phyloP scores from a whole-genome alignment of 2,329 filamentous ascomycete genomes.

The Cordyceps tenuipes region DNA sequence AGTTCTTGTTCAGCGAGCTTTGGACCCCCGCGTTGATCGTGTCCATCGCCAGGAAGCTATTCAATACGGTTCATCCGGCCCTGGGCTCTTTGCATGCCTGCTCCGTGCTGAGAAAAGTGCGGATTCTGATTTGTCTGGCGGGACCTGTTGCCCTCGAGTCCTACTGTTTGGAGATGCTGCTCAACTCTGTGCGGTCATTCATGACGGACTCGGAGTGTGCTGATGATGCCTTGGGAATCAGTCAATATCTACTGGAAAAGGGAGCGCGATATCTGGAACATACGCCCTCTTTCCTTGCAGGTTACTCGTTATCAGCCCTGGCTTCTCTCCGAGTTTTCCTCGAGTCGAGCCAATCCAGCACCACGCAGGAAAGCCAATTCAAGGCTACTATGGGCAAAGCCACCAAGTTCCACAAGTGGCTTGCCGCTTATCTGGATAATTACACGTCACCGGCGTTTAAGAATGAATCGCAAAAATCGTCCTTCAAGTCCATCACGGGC shows the following conservation, averaged over 20 bases:
- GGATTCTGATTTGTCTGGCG: constrained; percentile 71
- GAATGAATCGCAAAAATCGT: constrained; percentile 38
- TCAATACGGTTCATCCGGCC: constrained; percentile 74
- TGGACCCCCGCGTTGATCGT: constrained; percentile 72
- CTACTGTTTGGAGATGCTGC: constrained; percentile 84
- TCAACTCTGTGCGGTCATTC: constrained; percentile 71
- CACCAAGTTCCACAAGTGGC: constrained; percentile 69
- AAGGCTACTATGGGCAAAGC: constrained; percentile 68
- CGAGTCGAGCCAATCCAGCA: constrained; percentile 65
- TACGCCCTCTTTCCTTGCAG: constrained; percentile 68
- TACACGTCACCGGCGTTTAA: constrained; percentile 50
- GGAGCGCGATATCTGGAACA: constrained; percentile 57
- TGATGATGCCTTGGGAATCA: constrained; percentile 80
- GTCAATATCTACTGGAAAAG: constrained; percentile 69
- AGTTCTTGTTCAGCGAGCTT: constrained; percentile 53
- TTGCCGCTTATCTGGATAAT: constrained; percentile 57
- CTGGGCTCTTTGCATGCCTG: constrained; percentile 82
- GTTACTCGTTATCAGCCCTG: constrained; percentile 70
- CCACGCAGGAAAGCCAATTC: constrained; percentile 78
- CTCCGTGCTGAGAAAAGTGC: constrained; percentile 76
- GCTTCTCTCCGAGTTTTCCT: constrained; percentile 72
- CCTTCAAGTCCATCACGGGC: constrained; percentile 59
- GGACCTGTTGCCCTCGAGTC: constrained; percentile 63
- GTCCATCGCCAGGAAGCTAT: constrained; percentile 65
- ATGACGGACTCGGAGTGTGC: constrained; percentile 79